phyloP scores from a whole-genome alignment of 768 basidiomycete genomes.

The Lactarius sp. region DNA sequence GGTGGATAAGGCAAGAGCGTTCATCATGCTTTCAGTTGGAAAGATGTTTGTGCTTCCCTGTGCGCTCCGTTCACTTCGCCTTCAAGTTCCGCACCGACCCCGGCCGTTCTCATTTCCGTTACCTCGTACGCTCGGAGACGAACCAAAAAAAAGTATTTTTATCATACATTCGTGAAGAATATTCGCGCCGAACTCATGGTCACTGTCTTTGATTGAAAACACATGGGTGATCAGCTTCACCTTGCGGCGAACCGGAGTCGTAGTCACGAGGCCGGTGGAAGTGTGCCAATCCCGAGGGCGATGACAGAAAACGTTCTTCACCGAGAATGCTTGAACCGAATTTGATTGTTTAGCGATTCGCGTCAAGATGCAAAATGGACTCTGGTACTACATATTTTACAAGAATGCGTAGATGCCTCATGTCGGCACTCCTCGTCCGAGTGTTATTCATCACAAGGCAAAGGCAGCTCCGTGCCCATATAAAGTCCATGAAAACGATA shows the following conservation, averaged over 20 bases:
- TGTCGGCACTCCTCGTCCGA: background rate
- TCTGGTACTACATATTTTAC: background rate
- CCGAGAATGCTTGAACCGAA: background rate
- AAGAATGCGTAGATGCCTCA: background rate
- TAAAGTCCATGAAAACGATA: background rate
- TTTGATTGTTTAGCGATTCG: slow-evolving; percentile 27
- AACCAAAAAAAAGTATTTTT: slow-evolving; percentile 14
- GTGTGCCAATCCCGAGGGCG: background rate
- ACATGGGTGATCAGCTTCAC: background rate
- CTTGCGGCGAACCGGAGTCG: too few relatives aligned
- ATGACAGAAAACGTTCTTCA: background rate
- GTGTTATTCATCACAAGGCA: background rate
- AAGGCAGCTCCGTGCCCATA: background rate
- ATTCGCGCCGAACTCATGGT: slow-evolving; percentile 40
- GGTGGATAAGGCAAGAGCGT: slow-evolving; percentile 43
- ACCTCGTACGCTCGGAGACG: slow-evolving; percentile 48
- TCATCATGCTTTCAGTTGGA: slow-evolving; percentile 42
- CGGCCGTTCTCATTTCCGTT: background rate
- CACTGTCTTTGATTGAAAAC: slow-evolving; percentile 46
- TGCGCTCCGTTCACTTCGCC: slow-evolving; percentile 24
- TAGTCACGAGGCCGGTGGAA: too few relatives aligned
- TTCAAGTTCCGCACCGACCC: background rate
- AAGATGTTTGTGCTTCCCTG: slow-evolving; percentile 48
- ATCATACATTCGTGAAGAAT: slow-evolving; percentile 31
- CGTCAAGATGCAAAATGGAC: background rate